Conservation (phyloP, 2,329 filamentous ascomycete species). For the Aulographum hederae region DNA sequence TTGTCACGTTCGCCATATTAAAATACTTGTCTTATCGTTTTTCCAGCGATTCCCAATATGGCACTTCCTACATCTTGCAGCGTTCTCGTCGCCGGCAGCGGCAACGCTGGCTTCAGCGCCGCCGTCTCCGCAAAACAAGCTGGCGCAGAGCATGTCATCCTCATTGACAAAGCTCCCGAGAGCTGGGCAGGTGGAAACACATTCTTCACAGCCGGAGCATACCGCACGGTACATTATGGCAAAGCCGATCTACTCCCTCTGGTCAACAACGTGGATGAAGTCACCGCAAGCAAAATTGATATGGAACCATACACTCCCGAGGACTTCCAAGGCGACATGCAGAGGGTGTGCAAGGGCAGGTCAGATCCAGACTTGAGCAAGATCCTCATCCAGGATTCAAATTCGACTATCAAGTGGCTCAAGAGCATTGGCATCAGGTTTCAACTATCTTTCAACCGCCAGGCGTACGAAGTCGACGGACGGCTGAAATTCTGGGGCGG, state of each 20-base stretch:
- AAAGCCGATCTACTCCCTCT: slow-evolving; percentile 39
- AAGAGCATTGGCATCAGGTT: slow-evolving; percentile 35
- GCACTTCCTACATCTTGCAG: no score
- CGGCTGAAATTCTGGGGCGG: slow-evolving; percentile 50
- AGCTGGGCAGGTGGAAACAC: slow-evolving; percentile 44
- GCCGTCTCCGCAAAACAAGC: slow-evolving; percentile 36
- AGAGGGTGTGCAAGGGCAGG: slow-evolving; percentile 35
- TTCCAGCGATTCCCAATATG: no score
- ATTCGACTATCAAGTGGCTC: slow-evolving; percentile 36
- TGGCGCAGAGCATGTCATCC: slow-evolving; percentile 26
- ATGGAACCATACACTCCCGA: slow-evolving; percentile 35
- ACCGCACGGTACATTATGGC: slow-evolving; percentile 37
- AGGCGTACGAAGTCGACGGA: slow-evolving; percentile 45
- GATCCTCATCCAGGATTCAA: slow-evolving; percentile 33
- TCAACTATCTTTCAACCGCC: slow-evolving; percentile 44
- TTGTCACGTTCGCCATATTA: no score
- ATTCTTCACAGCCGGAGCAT: slow-evolving; percentile 48
- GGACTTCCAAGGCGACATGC: slow-evolving; percentile 38
- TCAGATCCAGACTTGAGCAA: slow-evolving; percentile 31
- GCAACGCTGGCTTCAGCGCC: slow-evolving; percentile 45
- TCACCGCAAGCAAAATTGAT: slow-evolving; percentile 33
- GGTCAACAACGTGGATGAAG: slow-evolving; percentile 37
- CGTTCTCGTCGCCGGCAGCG: slow-evolving; percentile 39
- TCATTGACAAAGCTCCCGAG: slow-evolving; percentile 42
- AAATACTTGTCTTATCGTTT: no score